Conservation (phyloP, 225 moss, liverwort and hornwort genomes). For the Neckera pumila region DNA sequence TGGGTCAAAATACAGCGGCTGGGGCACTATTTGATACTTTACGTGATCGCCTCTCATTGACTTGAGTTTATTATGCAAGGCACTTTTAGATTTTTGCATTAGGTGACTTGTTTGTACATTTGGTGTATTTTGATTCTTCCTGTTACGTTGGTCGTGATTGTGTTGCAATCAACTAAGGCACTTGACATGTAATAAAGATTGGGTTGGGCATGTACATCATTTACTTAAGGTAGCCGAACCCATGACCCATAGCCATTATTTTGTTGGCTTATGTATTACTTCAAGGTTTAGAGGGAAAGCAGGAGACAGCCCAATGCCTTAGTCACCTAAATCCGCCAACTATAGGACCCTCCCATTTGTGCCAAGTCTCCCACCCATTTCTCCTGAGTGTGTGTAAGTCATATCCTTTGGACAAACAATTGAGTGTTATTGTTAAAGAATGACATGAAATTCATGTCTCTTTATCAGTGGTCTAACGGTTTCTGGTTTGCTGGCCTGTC, state of each 20-base stretch:
- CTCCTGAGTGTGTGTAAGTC: too few species aligned
- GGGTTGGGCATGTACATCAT: neutral
- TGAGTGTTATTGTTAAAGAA: too few species aligned
- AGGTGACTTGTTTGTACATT: constrained; percentile 14
- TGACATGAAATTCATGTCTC: too few species aligned
- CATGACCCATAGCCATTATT: neutral
- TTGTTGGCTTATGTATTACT: neutral
- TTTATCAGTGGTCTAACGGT: neutral
- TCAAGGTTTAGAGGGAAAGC: neutral
- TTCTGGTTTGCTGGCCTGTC: constrained; percentile 7
- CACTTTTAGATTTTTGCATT: neutral
- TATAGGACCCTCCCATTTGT: too few species aligned
- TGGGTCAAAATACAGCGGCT: constrained; percentile 81
- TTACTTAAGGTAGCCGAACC: neutral
- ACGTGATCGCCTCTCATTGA: constrained; percentile 87
- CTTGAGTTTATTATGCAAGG: constrained; percentile 3
- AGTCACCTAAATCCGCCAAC: too few species aligned
- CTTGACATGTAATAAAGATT: neutral
- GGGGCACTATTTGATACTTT: constrained; percentile 86
- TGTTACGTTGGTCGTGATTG: neutral
- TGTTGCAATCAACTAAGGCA: neutral
- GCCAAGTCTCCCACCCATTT: too few species aligned
- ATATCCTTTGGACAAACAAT: too few species aligned
- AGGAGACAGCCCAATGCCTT: too few species aligned
- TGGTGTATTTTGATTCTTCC: constrained; percentile 4